phyloP scores from a whole-genome alignment of 176 grass and related monocot species.

The maize (Zea mays) region Zm-B73-REFERENCE-NAM-5.0 NC_050100.1:18005501-18006000 shows the following conservation, averaged over 20 bases:
- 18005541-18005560: neutral
- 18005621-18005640: conserved; percentile 59
- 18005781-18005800: conserved; percentile 99
- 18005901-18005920: neutral
- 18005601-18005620: conserved; percentile 47
- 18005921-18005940: neutral
- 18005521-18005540: conserved; percentile 14
- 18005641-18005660: conserved; percentile 87
- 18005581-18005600: conserved; percentile 42
- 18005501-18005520: neutral
- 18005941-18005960: neutral
- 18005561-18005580: conserved; percentile 53
- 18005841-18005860: neutral
- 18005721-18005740: conserved; percentile 84
- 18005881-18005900: neutral
- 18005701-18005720: conserved; percentile 95
- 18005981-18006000: neutral
- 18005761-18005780: conserved; percentile 85
- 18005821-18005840: neutral
- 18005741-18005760: conserved; percentile 83
- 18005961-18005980: neutral
- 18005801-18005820: conserved; percentile 84
- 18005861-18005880: neutral
- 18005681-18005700: conserved; percentile 94
- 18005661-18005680: conserved; percentile 97